Conservation (phyloP, 2,329 filamentous ascomycete species). For the Nigrospora osmanthi region DNA sequence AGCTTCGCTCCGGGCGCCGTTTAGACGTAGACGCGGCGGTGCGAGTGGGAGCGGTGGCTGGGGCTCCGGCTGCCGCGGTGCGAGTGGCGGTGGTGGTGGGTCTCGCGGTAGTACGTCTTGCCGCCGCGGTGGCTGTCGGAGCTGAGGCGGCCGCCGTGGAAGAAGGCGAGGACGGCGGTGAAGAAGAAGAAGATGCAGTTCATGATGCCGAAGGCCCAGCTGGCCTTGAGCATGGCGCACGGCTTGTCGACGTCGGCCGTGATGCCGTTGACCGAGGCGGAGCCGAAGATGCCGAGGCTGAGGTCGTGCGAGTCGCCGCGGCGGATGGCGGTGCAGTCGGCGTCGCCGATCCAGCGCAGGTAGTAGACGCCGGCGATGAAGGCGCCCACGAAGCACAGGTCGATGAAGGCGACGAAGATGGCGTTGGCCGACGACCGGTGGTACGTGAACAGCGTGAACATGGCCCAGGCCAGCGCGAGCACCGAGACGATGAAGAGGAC, state of each 20-base stretch:
- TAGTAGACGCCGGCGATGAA: conserved; percentile 56
- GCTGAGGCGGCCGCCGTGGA: conserved; percentile 37
- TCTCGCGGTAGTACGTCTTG: conserved; percentile 33
- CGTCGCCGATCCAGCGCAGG: conserved; percentile 49
- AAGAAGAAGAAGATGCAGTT: conserved; percentile 73
- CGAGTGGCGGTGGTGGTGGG: conserved; percentile 37
- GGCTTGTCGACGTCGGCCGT: conserved; percentile 59
- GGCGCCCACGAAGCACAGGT: conserved; percentile 54
- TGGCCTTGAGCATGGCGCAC: conserved; percentile 88
- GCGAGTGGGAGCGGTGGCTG: conserved; percentile 33
- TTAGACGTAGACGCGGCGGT: conserved; percentile 43
- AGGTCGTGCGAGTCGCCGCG: conserved; percentile 41
- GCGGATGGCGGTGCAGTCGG: conserved; percentile 59
- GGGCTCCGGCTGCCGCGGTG: conserved; percentile 30
- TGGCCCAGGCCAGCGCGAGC: conserved; percentile 53
- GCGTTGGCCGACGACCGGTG: conserved; percentile 54
- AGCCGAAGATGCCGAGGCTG: conserved; percentile 55
- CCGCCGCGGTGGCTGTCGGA: conserved; percentile 24
- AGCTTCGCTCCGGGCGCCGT: background rate
- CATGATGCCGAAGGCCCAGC: conserved; percentile 86
- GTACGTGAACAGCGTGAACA: conserved; percentile 60
- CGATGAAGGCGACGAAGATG: conserved; percentile 52
- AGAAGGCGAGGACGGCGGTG: conserved; percentile 63
- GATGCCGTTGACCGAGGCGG: conserved; percentile 42
- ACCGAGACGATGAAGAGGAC: conserved; percentile 61